Base-by-base conservation (phyloP, 2,329 filamentous ascomycete species). In the Colletotrichum theobromicola region DNA sequence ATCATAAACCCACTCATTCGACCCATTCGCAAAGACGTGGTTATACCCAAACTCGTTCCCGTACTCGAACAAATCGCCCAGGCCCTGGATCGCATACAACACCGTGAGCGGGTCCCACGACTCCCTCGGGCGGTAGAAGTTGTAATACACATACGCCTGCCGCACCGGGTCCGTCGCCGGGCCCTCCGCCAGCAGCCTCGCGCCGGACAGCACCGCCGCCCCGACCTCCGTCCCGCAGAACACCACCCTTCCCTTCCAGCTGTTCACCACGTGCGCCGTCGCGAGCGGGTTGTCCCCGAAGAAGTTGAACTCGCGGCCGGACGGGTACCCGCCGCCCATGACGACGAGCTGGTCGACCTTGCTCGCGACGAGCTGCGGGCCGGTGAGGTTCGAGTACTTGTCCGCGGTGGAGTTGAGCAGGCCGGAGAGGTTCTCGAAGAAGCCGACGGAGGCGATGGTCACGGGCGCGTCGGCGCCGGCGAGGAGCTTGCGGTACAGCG, bases 271-370 rank as follows among this genome's bases (percentile, higher is more conserved):
- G 60, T 86, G 84, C 3, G 83, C 82, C 0, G 88, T 82, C 5
- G 78, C 77, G 0, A 72, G 71, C 0, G 85, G 79, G 70, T 87
- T 83, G 57, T 79, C 78, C 28, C 85, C 85, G 34, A 79, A 86
- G 75, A 90, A 90, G 78, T 90, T 90, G 79, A 82, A 90, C 68
- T 88, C 85, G 68, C 81, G 79, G 10, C 87, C 88, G 0, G 82
- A 83, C 0, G 88, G 87, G 70, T 89, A 90, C 8, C 72, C 79
- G 15, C 88, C 88, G 28, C 88, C 89, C 88, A 90, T 90, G 7
- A 90, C 77, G 3, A 90, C 86, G 2, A 90, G 81, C 77, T 90
- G 85, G 2, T 79, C 78, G 3, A 90, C 87, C 76, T 90, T 90
- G 12, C 75, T 68, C 2, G 80, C 75, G 26, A 90, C 75, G 3